Evolutionary conservation across 2,329 filamentous ascomycete species (phyloP).

Genomic region (Aspergillus sp.): DNA sequence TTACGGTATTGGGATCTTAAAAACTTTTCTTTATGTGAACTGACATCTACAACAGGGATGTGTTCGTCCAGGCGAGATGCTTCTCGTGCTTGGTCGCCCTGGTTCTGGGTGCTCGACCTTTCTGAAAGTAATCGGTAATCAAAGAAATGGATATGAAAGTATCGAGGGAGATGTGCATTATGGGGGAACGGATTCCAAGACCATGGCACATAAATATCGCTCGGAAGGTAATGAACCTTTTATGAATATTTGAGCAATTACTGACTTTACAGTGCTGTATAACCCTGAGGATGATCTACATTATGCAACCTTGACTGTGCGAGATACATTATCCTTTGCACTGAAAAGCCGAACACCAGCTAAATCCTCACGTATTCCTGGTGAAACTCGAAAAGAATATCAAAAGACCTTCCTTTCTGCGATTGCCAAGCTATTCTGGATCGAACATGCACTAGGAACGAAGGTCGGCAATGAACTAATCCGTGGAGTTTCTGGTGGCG

Average conservation of each 20-base stretch:
- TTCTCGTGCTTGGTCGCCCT: constrained; percentile 37
- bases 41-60: constrained; percentile 27
- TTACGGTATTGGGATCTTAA: constrained; percentile 35
- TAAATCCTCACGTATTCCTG: constrained; percentile 55
- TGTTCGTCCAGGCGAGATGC: constrained; percentile 36
- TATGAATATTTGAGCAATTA: neutral
- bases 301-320: constrained; percentile 72
- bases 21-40: neutral
- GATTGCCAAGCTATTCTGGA: constrained; percentile 66
- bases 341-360: constrained; percentile 64
- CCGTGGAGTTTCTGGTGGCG: constrained; percentile 66
- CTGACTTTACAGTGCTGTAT: constrained; percentile 53
- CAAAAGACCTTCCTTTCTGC: constrained; percentile 60
- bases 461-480: constrained; percentile 72
- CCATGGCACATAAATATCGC: constrained; percentile 46
- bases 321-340: constrained; percentile 69
- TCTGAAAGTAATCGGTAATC: constrained; percentile 73
- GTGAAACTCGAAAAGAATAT: constrained; percentile 58
- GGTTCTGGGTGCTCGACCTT: constrained; percentile 68
- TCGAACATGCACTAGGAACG: constrained; percentile 67
- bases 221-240: constrained; percentile 31
- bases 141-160: constrained; percentile 55
- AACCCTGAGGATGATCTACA: constrained; percentile 75
- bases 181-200: constrained; percentile 50
- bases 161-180: constrained; percentile 54